Evolutionary conservation across 345 rosid genomes (phyloP).

Genomic region (Citrus maxima): DNA sequence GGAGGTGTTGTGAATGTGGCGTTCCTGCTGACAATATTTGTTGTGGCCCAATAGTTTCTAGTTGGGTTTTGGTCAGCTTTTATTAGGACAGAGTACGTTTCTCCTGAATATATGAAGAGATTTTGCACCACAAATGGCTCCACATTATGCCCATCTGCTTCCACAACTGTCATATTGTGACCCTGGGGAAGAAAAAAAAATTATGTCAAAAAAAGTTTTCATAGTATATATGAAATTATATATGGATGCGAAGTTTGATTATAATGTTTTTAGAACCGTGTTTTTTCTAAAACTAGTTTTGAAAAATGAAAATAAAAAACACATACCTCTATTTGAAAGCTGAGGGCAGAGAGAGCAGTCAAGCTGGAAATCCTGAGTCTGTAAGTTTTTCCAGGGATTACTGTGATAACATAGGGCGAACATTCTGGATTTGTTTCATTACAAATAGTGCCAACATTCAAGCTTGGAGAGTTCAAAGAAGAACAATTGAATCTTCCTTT

Average conservation of each 20-base stretch:
- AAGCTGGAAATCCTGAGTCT: slow-evolving; percentile 61
- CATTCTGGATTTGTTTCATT: slow-evolving; percentile 49
- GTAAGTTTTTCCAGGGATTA: slow-evolving; percentile 60
- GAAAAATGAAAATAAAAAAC: not conserved
- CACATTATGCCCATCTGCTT: slow-evolving; percentile 71
- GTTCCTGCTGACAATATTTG: slow-evolving; percentile 52
- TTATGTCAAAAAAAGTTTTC: too few species aligned
- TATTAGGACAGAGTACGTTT: slow-evolving; percentile 67
- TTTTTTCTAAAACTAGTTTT: too few species aligned
- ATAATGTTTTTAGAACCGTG: too few species aligned
- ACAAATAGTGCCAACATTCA: slow-evolving; percentile 28
- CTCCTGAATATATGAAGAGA: slow-evolving; percentile 74
- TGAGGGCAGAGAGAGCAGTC: slow-evolving; percentile 63
- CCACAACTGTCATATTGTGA: slow-evolving; percentile 67
- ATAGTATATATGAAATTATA: too few species aligned
- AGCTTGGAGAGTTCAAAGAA: slow-evolving; percentile 18
- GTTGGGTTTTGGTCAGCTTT: slow-evolving; percentile 51
- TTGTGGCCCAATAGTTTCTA: slow-evolving; percentile 64
- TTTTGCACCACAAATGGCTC: slow-evolving; percentile 68
- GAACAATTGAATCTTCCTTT: slow-evolving; percentile 69
- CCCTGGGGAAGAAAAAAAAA: not conserved
- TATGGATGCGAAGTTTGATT: too few species aligned
- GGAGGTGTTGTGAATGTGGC: slow-evolving; percentile 36
- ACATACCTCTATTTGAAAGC: slow-evolving; percentile 72
- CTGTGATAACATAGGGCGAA: slow-evolving; percentile 34